Base-by-base conservation (phyloP, 2,329 filamentous ascomycete genomes). In the Fusarium avenaceum region DNA sequence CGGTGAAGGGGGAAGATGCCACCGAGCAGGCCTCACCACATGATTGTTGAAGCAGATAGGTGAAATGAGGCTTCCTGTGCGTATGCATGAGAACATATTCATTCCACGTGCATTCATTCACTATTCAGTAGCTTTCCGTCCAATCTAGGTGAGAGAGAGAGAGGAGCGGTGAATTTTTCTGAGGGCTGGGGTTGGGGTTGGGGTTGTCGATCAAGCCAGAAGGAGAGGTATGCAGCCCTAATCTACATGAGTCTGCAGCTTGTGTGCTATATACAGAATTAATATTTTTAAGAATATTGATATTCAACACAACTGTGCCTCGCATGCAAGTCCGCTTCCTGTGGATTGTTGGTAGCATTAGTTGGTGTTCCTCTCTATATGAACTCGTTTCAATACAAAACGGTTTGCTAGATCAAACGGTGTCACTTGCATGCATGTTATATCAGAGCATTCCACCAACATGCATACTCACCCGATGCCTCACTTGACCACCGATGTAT, bases 181-280 rank as follows among this genome's bases (percentile, higher is more conserved):
- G 28, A 30, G 50, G 30, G 6, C 7, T 24, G 24, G 45, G 47
- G 54, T 24, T 24, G 39, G 40, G 60, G 44, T n/a, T n/a, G 57
- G 56, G 24, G 53, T 54, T 52, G 57, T 67, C 57, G 57, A 67
- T 67, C 63, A 49, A 57, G 64, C 62, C 57, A 46, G 38, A 66
- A 62, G 52, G 57, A 57, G 62, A 66, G 57, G 51, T 32, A 63
- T 67, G 63, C 63, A 67, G 57, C 63, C 63, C 39, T 56, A 63
- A 62, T 66, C 62, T 66, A 62, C 43, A 40, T 47, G 56, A 62
- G 62, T 42, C 43, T 40, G 38, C 63, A 66, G 39, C 38, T 47
- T 60, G 45, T 56, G 35, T 42, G 26, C 38, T 49, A 38, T 43
- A 43, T 48, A 60, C 40, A 46, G 32, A 26, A 42, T 19, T 39